Conservation (phyloP, 768 basidiomycete genomes). For the Pisolithus orientalis region DNA sequence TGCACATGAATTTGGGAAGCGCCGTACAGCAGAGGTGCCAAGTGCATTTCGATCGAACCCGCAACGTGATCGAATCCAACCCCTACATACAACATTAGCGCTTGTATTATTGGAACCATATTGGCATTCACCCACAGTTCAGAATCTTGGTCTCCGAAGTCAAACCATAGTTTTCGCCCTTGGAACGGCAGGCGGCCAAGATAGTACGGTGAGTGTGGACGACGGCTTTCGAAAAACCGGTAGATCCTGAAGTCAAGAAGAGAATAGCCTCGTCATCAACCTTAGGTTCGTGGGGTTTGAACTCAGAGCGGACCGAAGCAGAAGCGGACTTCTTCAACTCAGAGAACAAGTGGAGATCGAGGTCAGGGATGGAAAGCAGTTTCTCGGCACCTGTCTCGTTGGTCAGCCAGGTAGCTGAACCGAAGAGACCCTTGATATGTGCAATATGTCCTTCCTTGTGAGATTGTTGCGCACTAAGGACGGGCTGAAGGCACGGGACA, state of each 20-base stretch:
- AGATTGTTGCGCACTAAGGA: constrained; percentile 12
- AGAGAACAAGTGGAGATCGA: constrained; percentile 19
- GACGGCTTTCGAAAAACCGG: constrained; percentile 41
- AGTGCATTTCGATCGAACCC: constrained; percentile 32
- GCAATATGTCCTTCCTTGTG: constrained; percentile 7
- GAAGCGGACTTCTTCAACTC: constrained; percentile 8
- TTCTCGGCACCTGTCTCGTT: constrained; percentile 20
- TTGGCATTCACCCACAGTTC: constrained; percentile 25
- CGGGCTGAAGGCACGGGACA: constrained; percentile 26
- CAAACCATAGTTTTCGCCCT: constrained; percentile 26
- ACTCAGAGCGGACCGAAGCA: background rate
- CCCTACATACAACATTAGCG: constrained; percentile 11
- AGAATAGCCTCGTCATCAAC: constrained; percentile 28
- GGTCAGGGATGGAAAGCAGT: constrained; percentile 14
- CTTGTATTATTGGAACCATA: background rate
- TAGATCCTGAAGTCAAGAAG: constrained; percentile 38
- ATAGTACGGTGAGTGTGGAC: constrained; percentile 34
- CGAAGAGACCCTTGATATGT: constrained; percentile 15
- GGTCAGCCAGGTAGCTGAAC: constrained; percentile 6
- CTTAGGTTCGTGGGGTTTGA: constrained; percentile 14
- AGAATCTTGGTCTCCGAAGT: constrained; percentile 26
- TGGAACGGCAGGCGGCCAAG: constrained; percentile 26
- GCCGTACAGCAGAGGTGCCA: constrained; percentile 27
- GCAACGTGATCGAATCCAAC: constrained; percentile 41
- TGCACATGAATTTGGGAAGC: constrained; percentile 19